Base-by-base conservation (phyloP, 352 stramenopile species). In the Phytopythium ostracodes region DNA sequence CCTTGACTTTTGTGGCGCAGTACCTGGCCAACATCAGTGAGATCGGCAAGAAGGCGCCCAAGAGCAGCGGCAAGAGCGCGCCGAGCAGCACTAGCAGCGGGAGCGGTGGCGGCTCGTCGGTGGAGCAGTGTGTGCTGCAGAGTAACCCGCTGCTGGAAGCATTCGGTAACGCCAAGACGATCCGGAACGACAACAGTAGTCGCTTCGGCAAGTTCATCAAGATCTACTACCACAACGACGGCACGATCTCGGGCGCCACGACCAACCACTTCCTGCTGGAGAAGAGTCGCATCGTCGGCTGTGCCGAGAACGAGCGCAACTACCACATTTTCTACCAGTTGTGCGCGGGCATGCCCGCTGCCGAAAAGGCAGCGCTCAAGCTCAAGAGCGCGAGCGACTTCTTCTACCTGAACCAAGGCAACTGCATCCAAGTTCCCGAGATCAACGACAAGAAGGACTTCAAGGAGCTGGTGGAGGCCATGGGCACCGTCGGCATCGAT, bases 271-370 rank as follows among this genome's bases (percentile, higher is more conserved):
- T 99, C 68, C 80, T 99, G 49, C 78, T 99, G 15, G 97, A 99
- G 72, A 99, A 99, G 75, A 97, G 96, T 60, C 93, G 97, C 20
- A 95, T 99, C 29, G 88, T 99, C 2, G 86, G 88, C 27, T 98
- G 97, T 72, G 86, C 82, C 6, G 71, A 96, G 20, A 75, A 91
- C 4, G 98, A 99, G 77, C 81, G 97, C 22, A 99, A 99, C 74
- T 99, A 99, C 80, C 97, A 99, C 75, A 97, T 99, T 40, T 99
- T 99, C 70, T 99, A 99, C 75, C 91, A 99, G 72, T 70, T 99
- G 18, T 96, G 96, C 65, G 84, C 88, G 0, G 94, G 89, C 40
- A 76, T 95, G 67, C 56, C 81, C 0, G 55, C 76, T 1, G 79
- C 79, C 2, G 79, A 94, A 8, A 92, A 92, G 66, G 80, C 72